Evolutionary conservation across 164 flowering plant genomes (phyloP), one percentile per base, ranked within the genome.

Genomic region (Umbellularia californica): DNA sequence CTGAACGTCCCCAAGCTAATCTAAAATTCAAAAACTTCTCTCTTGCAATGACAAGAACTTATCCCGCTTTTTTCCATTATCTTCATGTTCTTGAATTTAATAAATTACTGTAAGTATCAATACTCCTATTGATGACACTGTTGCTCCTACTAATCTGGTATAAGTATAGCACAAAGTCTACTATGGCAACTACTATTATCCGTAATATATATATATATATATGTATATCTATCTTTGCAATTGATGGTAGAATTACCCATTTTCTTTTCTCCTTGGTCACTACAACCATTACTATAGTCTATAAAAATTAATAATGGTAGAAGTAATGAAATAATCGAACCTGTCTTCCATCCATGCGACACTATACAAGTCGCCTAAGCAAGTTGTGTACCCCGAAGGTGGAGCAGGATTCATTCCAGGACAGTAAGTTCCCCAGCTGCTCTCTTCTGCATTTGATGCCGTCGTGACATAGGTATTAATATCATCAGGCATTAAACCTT

Each of bases 281-380:
- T 64, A 11, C 14, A 13, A 25, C 14, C 24, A 64, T 25, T 3
- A 25, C 24, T 60, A 60, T 20, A 23, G 17, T 20, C n/a, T n/a
- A 60, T 9, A 41, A 41, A 41, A 41, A 41, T 7, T 41, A 4
- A 60, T 19, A 0, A 60, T 60, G 64, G 64, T 11, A 23, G 3
- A 20, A 72, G 9, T 25, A 33, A 22, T 17, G 35, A 52, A 51
- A 7, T 1, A 69, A 63, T 3, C 62, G 2, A 28, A 87, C 96
- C 96, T 84, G 81, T 91, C 94, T 72, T 93, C 96, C 86, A 93
- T 80, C 96, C 96, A 93, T 2, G 96, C 84, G 75, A 90, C 79
- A 69, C 96, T 90, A 67, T 87, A 91, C 75, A 84, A 72, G 76
- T 93, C 96, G 50, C 93, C 97, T 73, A 93, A 82, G 78, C 92